A percentile compares a stretch with the other conserved stretches of the same genome.
phyloP scores from a whole-genome alignment of 148 eudicot species.

The Salicornia ramosissima region DNA sequence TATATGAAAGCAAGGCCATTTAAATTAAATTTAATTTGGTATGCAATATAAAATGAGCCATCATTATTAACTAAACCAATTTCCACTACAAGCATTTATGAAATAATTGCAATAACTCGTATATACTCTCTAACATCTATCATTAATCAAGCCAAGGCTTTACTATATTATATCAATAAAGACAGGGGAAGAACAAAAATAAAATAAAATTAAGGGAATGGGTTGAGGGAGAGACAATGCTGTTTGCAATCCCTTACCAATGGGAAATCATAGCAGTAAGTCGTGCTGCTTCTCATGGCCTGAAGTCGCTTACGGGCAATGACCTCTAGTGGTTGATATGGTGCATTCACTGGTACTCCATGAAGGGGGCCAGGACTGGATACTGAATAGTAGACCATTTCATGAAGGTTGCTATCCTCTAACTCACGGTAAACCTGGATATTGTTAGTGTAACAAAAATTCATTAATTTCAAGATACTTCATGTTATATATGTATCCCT shows the following conservation, averaged over 20 bases:
- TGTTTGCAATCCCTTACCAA: constrained; percentile 42
- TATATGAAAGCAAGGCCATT: too few relatives aligned
- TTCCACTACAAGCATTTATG: too few relatives aligned
- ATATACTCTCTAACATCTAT: too few relatives aligned
- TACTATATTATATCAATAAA: too few relatives aligned
- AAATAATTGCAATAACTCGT: too few relatives aligned
- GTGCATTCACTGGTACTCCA: constrained; percentile 64
- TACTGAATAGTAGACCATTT: constrained; percentile 61
- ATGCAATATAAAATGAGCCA: too few relatives aligned
- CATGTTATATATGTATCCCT: not conserved
- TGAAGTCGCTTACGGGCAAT: constrained; percentile 79
- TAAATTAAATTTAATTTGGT: too few relatives aligned
- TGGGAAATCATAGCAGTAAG: constrained; percentile 97
- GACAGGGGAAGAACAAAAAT: too few relatives aligned
- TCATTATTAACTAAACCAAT: too few relatives aligned
- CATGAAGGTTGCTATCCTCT: constrained; percentile 54
- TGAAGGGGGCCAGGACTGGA: constrained; percentile 54
- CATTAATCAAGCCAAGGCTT: too few relatives aligned
- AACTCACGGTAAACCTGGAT: constrained; percentile 78
- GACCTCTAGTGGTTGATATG: constrained; percentile 60
- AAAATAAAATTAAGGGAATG: not conserved
- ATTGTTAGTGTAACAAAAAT: constrained; percentile 12
- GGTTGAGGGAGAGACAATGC: too few relatives aligned
- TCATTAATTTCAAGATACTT: constrained; percentile 4
- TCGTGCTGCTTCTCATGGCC: constrained; percentile 90